A percentile compares a stretch with the other conserved stretches of the same genome.
Conservation (phyloP, 2,329 filamentous ascomycete species). For the Aspergillus fischeri region DNA sequence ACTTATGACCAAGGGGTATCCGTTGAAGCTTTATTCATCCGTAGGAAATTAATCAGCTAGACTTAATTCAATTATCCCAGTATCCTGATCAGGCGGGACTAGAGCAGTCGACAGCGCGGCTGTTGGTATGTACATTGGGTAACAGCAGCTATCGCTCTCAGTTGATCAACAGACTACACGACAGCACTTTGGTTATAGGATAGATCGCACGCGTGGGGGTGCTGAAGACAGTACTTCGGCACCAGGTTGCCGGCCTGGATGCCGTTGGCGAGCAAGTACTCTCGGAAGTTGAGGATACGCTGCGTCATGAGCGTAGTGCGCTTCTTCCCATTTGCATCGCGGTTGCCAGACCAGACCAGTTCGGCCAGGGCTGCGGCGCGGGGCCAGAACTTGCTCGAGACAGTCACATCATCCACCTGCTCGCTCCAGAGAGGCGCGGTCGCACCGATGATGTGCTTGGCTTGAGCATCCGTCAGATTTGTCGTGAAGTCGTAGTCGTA, state of each 20-base stretch:
- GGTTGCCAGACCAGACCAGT: slow-evolving; percentile 54
- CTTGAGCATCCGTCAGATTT: slow-evolving; percentile 46
- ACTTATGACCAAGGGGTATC: background rate
- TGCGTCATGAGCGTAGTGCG: slow-evolving; percentile 52
- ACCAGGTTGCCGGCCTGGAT: slow-evolving; percentile 49
- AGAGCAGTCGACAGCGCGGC: background rate
- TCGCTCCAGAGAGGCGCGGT: slow-evolving; percentile 52
- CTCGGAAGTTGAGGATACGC: slow-evolving; percentile 56
- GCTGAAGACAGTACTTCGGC: slow-evolving; percentile 56
- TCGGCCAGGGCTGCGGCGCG: slow-evolving; percentile 55
- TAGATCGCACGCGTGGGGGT: slow-evolving; percentile 56
- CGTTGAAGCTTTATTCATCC: background rate
- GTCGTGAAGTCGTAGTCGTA: slow-evolving; percentile 56
- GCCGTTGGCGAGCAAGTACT: slow-evolving; percentile 55
- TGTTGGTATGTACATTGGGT: background rate
- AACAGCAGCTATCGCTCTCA: background rate
- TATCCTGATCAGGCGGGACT: background rate
- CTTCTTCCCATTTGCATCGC: slow-evolving; percentile 47
- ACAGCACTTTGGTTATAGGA: slow-evolving; percentile 48
- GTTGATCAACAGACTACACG: slow-evolving; percentile 3
- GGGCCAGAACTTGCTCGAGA: slow-evolving; percentile 53
- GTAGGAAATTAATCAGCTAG: background rate
- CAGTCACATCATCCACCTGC: slow-evolving; percentile 51
- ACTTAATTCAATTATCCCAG: background rate
- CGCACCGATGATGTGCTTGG: slow-evolving; percentile 49